A percentile compares a stretch with the other conserved stretches of the same genome.
phyloP scores from a whole-genome alignment of 495 filamentous ascomycete species.

The Penicillium cosmopolitanum region DNA sequence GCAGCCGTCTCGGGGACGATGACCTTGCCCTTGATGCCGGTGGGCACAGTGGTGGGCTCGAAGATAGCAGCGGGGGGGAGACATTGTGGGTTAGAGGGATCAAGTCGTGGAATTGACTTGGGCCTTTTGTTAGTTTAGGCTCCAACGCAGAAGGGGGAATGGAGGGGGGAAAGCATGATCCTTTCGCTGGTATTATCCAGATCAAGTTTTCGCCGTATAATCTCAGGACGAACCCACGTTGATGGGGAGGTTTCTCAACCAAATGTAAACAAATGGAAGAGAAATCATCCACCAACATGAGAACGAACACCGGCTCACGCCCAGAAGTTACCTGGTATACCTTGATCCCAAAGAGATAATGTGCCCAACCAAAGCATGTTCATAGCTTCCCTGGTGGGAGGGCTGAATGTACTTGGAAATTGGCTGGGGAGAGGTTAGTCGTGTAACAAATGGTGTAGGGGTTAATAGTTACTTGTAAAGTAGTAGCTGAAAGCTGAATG shows the following conservation, averaged over 20 bases:
- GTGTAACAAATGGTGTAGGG: background rate
- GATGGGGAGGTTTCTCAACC: slow-evolving; percentile 9
- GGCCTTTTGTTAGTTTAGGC: slow-evolving; percentile 33
- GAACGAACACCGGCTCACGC: slow-evolving; percentile 74
- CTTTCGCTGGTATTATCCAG: slow-evolving; percentile 99
- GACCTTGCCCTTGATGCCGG: slow-evolving; percentile 53
- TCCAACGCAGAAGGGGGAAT: slow-evolving; percentile 36
- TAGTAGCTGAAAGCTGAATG: background rate
- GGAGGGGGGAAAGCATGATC: slow-evolving; percentile 75
- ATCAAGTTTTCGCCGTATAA: slow-evolving; percentile 97
- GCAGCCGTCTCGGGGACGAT: slow-evolving; percentile 42
- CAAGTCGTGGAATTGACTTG: slow-evolving; percentile 45
- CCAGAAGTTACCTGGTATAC: slow-evolving; percentile 63
- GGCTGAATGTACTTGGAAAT: slow-evolving; percentile 32
- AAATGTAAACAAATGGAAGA: slow-evolving; percentile 7
- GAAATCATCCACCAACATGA: slow-evolving; percentile 19
- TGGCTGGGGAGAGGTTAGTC: slow-evolving; percentile 22
- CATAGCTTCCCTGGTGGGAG: slow-evolving; percentile 45
- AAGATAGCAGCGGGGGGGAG: slow-evolving; percentile 70
- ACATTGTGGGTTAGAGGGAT: slow-evolving; percentile 60
- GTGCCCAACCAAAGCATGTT: slow-evolving; percentile 41
- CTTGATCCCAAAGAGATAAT: slow-evolving; percentile 57
- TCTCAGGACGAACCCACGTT: slow-evolving; percentile 75
- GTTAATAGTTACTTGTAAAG: slow-evolving; percentile 26
- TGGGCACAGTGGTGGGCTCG: slow-evolving; percentile 43